phyloP scores from a whole-genome alignment of 2,329 filamentous ascomycete species.

The Monosporascus cannonballus region DNA sequence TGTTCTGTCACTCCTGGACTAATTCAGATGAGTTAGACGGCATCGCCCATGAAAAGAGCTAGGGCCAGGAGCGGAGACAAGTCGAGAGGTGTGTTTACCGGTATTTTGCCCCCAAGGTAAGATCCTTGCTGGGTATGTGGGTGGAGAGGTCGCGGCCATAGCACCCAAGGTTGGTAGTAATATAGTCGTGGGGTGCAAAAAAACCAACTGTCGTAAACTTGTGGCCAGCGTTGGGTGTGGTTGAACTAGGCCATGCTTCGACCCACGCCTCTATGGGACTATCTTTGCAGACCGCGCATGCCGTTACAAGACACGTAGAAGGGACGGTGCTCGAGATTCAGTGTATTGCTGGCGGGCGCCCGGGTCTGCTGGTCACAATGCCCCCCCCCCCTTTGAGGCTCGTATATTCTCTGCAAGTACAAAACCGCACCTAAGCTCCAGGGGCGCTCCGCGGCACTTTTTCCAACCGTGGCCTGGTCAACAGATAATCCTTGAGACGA shows the following conservation, averaged over 20 bases:
- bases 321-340: neutral
- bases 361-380: neutral
- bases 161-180: constrained; percentile 22
- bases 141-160: constrained; percentile 18
- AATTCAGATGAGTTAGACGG: neutral
- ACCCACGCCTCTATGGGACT: constrained; percentile 24
- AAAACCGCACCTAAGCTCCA: neutral
- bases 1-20: neutral
- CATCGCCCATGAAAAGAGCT: neutral
- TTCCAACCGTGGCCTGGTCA: neutral
- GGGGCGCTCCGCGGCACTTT: neutral
- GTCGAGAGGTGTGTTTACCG: neutral
- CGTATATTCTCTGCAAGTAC: neutral
- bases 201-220: constrained; percentile 13
- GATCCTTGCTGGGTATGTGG: constrained; percentile 9
- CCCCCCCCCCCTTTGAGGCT: neutral
- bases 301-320: constrained; percentile 20
- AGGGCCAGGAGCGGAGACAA: neutral
- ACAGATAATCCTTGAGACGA: neutral
- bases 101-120: constrained; percentile 9
- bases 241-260: constrained; percentile 25
- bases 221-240: constrained; percentile 19
- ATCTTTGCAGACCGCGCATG: constrained; percentile 21
- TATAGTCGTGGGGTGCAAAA: constrained; percentile 25
- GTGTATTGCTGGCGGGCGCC: neutral